phyloP scores from a whole-genome alignment of 495 filamentous ascomycete genomes.

The Opeltia flavorubescens region DNA sequence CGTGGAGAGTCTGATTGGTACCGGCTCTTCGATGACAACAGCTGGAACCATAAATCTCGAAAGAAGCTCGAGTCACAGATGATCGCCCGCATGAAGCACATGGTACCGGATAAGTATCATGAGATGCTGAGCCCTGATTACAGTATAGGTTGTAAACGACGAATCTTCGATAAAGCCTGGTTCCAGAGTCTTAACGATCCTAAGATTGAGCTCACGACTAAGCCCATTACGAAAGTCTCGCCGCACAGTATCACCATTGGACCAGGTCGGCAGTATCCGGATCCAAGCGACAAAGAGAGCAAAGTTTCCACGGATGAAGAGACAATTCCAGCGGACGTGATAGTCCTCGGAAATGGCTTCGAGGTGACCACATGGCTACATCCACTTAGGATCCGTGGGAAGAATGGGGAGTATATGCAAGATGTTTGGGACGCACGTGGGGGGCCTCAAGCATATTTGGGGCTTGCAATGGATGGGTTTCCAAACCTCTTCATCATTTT shows the following conservation, averaged over 20 bases:
- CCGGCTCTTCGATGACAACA: conserved; percentile 20
- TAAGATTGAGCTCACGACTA: conserved; percentile 42
- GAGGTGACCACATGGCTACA: conserved; percentile 29
- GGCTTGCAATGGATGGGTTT: conserved; percentile 48
- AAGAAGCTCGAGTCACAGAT: conserved; percentile 25
- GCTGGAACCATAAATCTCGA: conserved; percentile 13
- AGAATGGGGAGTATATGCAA: conserved; percentile 31
- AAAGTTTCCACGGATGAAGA: conserved; percentile 21
- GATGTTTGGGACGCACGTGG: conserved; percentile 40
- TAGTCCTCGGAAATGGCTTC: conserved; percentile 47
- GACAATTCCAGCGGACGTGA: conserved; percentile 41
- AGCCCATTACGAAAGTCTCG: conserved; percentile 34
- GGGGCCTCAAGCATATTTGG: conserved; percentile 48
- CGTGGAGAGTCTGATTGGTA: conserved; percentile 24
- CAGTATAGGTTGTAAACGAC: conserved; percentile 46
- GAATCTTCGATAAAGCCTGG: conserved; percentile 44
- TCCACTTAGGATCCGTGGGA: conserved; percentile 29
- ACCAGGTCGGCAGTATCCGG: conserved; percentile 33
- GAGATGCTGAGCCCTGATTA: conserved; percentile 51
- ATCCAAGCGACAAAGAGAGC: conserved; percentile 16
- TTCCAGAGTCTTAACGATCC: conserved; percentile 36
- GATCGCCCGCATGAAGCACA: conserved; percentile 32
- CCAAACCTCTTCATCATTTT: conserved; percentile 58
- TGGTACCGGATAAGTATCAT: conserved; percentile 45
- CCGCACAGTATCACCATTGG: conserved; percentile 39